Conservation (phyloP, 208 protist genomes). For the Phytomonas sp. region DNA sequence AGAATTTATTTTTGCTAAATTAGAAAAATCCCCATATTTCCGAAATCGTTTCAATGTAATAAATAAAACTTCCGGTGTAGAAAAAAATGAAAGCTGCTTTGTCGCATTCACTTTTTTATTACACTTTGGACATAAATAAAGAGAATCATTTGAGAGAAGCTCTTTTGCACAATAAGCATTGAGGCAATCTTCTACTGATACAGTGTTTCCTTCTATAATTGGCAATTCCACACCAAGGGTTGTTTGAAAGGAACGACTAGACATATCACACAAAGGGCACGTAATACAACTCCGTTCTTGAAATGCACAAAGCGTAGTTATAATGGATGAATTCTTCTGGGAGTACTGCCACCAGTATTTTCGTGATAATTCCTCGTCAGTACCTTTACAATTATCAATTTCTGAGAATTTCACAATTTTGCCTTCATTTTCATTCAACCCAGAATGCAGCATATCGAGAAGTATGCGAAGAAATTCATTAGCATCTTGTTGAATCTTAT, state of each 20-base stretch:
- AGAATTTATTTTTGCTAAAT: conserved; percentile 47
- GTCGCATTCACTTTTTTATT: conserved; percentile 53
- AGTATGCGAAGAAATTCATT: conserved; percentile 90
- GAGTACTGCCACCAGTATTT: conserved; percentile 73
- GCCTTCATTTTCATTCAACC: conserved; percentile 66
- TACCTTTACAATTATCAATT: conserved; percentile 64
- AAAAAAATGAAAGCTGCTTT: conserved; percentile 76
- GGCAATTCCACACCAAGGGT: conserved; percentile 67
- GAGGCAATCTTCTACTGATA: conserved; percentile 71
- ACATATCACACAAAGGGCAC: conserved; percentile 56
- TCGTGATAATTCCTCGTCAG: conserved; percentile 65
- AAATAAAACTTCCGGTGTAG: conserved; percentile 64
- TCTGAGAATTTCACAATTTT: conserved; percentile 24
- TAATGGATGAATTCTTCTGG: conserved; percentile 86
- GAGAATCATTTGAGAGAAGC: conserved; percentile 46
- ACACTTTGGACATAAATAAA: conserved; percentile 63
- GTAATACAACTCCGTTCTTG: conserved; percentile 65
- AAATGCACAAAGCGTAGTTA: conserved; percentile 82
- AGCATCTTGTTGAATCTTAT: conserved; percentile 83
- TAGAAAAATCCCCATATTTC: conserved; percentile 62
- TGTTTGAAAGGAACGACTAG: conserved; percentile 49
- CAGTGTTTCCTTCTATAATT: conserved; percentile 25
- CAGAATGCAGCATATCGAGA: conserved; percentile 88
- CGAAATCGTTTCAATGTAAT: conserved; percentile 84
- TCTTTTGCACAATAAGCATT: conserved; percentile 66